These are phyloP conservation scores for Thamnidium elegans DNA, from an alignment of 192 early-diverging fungal genomes.

Conservation along the genomic window DNA sequence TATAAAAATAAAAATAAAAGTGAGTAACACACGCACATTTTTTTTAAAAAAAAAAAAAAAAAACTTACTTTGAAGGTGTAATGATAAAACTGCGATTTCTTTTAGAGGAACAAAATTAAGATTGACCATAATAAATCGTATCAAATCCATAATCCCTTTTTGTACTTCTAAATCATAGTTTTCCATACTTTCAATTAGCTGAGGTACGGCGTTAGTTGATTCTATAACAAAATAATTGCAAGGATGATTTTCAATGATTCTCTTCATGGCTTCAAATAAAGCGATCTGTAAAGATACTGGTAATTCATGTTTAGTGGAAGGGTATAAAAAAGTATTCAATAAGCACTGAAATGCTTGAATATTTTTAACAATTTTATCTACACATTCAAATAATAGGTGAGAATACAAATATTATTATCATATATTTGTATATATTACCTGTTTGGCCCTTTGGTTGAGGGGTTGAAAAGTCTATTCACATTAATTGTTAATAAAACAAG, in stretches of 20 bases:
- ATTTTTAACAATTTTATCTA: conserved; percentile 49
- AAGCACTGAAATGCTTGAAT: conserved; percentile 48
- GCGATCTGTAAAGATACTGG: conserved; percentile 28
- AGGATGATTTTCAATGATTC: conserved; percentile 47
- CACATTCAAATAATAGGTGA: not conserved
- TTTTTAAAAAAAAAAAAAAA: too few relatives aligned
- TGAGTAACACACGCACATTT: not conserved
- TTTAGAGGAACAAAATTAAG: conserved; percentile 65
- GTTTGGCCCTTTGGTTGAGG: conserved; percentile 25
- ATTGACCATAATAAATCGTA: conserved; percentile 53
- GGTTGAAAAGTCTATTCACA: conserved; percentile 43
- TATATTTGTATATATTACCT: conserved; percentile 4
- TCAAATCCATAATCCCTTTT: conserved; percentile 48
- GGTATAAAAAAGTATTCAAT: conserved; percentile 41
- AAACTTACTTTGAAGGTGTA: conserved; percentile 50
- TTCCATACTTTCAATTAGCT: conserved; percentile 54
- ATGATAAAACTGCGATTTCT: conserved; percentile 48
- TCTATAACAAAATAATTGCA: conserved; percentile 60
- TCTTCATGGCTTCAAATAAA: conserved; percentile 33
- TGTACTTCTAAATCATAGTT: conserved; percentile 40
- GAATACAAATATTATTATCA: not conserved
- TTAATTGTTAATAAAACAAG: not conserved
- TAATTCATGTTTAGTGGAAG: conserved; percentile 23
- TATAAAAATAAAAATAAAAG: not conserved
- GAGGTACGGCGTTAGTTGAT: conserved; percentile 44